Conservation (phyloP, 768 basidiomycete species). For the Leccinum broughii region DNA sequence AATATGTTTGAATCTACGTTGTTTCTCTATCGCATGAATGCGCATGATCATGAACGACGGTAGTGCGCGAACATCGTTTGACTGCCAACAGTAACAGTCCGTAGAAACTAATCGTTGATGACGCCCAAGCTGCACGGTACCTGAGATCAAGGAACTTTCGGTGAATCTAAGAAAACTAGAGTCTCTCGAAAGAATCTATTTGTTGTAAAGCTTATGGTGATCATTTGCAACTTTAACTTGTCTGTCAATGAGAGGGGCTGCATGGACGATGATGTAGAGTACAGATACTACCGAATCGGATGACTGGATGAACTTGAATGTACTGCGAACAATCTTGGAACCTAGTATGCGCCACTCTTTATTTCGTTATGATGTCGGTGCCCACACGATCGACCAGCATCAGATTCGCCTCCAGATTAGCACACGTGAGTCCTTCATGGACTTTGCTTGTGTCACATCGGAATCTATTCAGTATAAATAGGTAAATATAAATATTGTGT, state of each 20-base stretch:
- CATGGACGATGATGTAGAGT: conserved; percentile 56
- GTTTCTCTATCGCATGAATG: background rate
- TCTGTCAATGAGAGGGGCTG: conserved; percentile 27
- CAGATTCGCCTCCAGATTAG: background rate
- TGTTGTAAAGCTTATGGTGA: conserved; percentile 47
- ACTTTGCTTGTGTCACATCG: background rate
- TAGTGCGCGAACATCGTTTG: too few relatives aligned
- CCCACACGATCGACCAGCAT: background rate
- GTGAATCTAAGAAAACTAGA: too few relatives aligned
- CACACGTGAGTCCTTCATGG: background rate
- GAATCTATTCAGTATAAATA: background rate
- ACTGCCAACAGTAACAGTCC: too few relatives aligned
- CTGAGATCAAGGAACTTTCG: too few relatives aligned
- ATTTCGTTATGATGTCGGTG: background rate
- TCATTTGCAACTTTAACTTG: background rate
- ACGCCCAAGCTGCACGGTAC: too few relatives aligned
- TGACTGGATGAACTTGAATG: conserved; percentile 37
- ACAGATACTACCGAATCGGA: conserved; percentile 70
- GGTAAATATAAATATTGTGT: background rate
- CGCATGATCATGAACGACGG: too few relatives aligned
- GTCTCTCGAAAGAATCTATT: conserved; percentile 51
- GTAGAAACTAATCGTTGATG: too few relatives aligned
- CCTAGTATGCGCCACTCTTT: background rate
- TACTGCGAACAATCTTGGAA: background rate
- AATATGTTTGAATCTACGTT: conserved; percentile 25